These are phyloP conservation scores for Endocalyx cinctus DNA, from an alignment of 2,329 filamentous ascomycete genomes.

Conservation along the genomic window DNA sequence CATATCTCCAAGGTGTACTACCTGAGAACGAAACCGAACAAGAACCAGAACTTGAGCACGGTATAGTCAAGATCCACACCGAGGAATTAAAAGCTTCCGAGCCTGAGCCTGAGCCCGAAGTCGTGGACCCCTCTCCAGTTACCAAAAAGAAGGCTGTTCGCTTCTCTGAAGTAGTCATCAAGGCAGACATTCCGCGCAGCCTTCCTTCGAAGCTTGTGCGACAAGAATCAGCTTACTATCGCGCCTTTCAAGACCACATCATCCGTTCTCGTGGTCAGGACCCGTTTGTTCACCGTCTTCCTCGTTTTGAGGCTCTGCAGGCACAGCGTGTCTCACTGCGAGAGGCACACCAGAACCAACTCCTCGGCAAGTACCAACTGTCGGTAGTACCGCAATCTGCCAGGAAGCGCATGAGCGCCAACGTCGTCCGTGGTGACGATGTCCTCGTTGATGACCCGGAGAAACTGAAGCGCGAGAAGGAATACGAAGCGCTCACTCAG, in stretches of 20 bases:
- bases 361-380: slow-evolving; percentile 81
- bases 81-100: slow-evolving; percentile 22
- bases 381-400: slow-evolving; percentile 63
- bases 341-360: slow-evolving; percentile 70
- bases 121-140: slow-evolving; percentile 16
- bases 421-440: slow-evolving; percentile 69
- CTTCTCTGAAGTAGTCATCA: slow-evolving; percentile 56
- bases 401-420: slow-evolving; percentile 67
- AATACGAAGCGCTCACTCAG: slow-evolving; percentile 74
- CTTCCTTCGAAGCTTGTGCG: slow-evolving; percentile 49
- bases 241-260: slow-evolving; percentile 74
- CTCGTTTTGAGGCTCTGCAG: slow-evolving; percentile 85
- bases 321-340: slow-evolving; percentile 71
- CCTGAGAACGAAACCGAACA: slow-evolving; percentile 33
- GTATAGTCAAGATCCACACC: no score
- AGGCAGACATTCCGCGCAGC: slow-evolving; percentile 41
- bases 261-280: slow-evolving; percentile 64
- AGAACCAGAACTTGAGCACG: slow-evolving; percentile 17
- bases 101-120: slow-evolving; percentile 19
- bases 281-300: slow-evolving; percentile 77
- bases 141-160: slow-evolving; percentile 68
- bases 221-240: slow-evolving; percentile 78
- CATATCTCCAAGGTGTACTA: slow-evolving; percentile 66
- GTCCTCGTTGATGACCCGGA: slow-evolving; percentile 57
- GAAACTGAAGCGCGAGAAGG: slow-evolving; percentile 66